Conservation (phyloP, 176 grass and related monocot genomes). For the Carex kokanica region DNA sequence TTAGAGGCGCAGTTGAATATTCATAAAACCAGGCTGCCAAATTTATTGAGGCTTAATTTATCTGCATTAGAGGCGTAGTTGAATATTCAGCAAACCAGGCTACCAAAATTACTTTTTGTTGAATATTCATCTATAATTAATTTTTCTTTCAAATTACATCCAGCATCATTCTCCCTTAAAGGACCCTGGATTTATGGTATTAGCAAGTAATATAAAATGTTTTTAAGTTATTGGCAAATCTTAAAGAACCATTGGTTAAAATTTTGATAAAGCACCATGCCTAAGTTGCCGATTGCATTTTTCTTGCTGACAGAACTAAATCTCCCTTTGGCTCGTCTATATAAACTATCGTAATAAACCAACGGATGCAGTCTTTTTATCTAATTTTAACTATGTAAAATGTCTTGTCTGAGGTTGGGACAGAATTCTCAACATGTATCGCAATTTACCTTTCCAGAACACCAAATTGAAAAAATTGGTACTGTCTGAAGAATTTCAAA, state of each 20-base stretch:
- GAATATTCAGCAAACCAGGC: not conserved
- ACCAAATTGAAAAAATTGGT: not conserved
- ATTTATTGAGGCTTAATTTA: not conserved
- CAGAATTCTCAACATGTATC: not conserved
- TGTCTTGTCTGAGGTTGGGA: not conserved
- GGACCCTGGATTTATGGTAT: not conserved
- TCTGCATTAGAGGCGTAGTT: not conserved
- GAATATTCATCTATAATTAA: not conserved
- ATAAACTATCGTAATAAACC: not conserved
- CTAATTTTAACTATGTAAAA: not conserved
- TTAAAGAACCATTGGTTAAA: not conserved
- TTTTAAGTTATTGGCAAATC: not conserved
- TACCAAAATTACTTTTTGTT: not conserved
- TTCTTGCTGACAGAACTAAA: conserved; percentile 9
- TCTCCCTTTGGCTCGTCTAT: not conserved
- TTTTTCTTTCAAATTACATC: not conserved
- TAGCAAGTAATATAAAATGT: not conserved
- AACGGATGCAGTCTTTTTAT: not conserved
- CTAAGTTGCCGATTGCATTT: not conserved
- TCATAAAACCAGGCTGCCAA: not conserved
- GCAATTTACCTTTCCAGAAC: not conserved
- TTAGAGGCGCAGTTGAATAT: not conserved
- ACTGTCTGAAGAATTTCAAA: not conserved
- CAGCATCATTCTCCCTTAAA: not conserved
- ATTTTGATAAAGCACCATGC: not conserved